phyloP scores from a whole-genome alignment of 139 green algal genomes.

The Chlamydomonas sp. region DNA sequence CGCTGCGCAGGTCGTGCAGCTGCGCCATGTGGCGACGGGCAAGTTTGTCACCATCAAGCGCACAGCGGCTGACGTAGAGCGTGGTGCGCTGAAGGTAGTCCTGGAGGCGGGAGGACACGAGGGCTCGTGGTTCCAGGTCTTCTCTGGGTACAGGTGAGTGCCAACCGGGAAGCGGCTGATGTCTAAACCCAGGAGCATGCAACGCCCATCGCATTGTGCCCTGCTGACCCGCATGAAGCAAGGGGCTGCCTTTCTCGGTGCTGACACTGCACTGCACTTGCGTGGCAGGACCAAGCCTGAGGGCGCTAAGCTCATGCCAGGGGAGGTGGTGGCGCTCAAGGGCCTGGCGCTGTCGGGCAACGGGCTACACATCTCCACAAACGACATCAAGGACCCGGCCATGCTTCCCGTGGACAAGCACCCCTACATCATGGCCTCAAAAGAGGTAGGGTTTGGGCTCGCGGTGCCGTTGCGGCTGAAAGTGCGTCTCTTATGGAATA shows the following conservation, averaged over 20 bases:
- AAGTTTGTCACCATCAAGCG: slow-evolving; percentile 41
- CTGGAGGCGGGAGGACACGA: slow-evolving; percentile 34
- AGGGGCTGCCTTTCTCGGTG: too few species aligned
- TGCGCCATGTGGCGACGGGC: slow-evolving; percentile 20
- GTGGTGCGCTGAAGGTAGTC: slow-evolving; percentile 42
- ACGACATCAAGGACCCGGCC: slow-evolving; percentile 11
- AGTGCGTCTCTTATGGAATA: too few species aligned
- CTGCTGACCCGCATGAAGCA: too few species aligned
- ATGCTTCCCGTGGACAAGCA: slow-evolving; percentile 47
- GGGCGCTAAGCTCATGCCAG: slow-evolving; percentile 31
- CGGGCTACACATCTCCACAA: slow-evolving; percentile 28
- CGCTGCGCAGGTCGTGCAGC: slow-evolving; percentile 21
- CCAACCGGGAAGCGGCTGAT: not conserved
- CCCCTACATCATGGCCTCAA: slow-evolving; percentile 6
- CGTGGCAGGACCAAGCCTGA: slow-evolving; percentile 40
- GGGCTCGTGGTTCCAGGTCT: slow-evolving; percentile 45
- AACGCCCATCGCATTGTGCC: too few species aligned
- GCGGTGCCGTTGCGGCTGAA: not conserved
- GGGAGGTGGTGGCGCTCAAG: slow-evolving; percentile 37
- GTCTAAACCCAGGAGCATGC: too few species aligned
- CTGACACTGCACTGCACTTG: too few species aligned
- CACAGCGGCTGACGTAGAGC: slow-evolving; percentile 45
- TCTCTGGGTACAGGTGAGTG: slow-evolving; percentile 29
- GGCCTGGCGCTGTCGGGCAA: slow-evolving; percentile 32
- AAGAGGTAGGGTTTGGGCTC: slow-evolving; percentile 1